Evolutionary conservation across 225 moss, liverwort and hornwort genomes (phyloP), one percentile per base, ranked within the genome.

Genomic region (Thuidium tamariscinum): DNA sequence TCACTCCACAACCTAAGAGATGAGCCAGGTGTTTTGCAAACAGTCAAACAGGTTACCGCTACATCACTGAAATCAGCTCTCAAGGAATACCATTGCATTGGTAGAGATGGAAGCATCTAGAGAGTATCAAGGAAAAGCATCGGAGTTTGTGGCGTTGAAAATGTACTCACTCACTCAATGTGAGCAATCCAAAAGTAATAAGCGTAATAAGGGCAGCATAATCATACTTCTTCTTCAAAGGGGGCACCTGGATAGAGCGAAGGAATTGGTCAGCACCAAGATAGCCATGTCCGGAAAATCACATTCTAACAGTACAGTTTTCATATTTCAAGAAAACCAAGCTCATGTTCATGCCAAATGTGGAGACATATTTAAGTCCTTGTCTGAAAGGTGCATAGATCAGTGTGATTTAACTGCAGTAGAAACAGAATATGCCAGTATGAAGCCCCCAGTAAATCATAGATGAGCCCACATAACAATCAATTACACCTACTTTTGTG

Each of bases 151-250:
- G 64, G 57, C 36, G 65, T 86, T 83, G 70, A 83, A 82, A 85
- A 77, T 81, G 89, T 87, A 91, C 93, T 93, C 85, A 93, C 93
- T 91, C 93, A 87, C 86, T 90, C 88, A 90, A 84, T 80, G 91
- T 93, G 83, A 93, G 91, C 89, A 93, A 80, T 81, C 90, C 93
- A 90, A 93, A 93, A 87, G 93, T 93, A 77, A 91, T 60, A 67
- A 93, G 88, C 67, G 91, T 52, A 8, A 93, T 87, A 77, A 93
- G 82, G 29, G 82, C 87, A 80, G 91, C 89, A 68, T 93, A 93
- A 67, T 93, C 93, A 83, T 87, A 91, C 62, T 89, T 92, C 82
- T 84, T 89, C 86, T 87, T 88, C 57, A 93, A 83, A 84, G 88
- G 88, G 59, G 85, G 71, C 26, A 93, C 88, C 93, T 93, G 85